A percentile compares a stretch with the other conserved stretches of the same genome.
These are phyloP conservation scores for Hypomontagnella monticulosa DNA, from an alignment of 495 filamentous ascomycete genomes.

Conservation along the genomic window DNA sequence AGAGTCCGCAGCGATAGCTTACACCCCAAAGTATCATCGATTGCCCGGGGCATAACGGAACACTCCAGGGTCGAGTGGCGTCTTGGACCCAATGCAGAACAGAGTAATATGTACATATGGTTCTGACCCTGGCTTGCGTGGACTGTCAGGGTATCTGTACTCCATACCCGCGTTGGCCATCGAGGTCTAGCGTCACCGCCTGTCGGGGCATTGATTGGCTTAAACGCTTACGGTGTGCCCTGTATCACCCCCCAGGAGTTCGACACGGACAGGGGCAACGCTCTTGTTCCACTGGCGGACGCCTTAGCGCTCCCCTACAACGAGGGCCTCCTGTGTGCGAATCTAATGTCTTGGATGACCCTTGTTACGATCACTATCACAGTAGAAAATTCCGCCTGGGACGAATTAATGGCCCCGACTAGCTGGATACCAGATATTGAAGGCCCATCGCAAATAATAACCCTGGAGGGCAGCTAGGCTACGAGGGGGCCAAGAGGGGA, in stretches of 20 bases:
- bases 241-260: conserved; percentile 27
- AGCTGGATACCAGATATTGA: conserved; percentile 7
- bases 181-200: conserved; percentile 36
- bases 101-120: conserved; percentile 2
- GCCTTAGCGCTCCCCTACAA: conserved; percentile 33
- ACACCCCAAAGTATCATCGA: conserved; percentile 35
- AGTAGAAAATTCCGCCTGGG: conserved; percentile 21
- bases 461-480: neutral
- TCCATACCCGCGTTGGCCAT: conserved; percentile 33
- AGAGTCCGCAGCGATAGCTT: conserved; percentile 34
- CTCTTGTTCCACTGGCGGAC: conserved; percentile 38
- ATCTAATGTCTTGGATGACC: conserved; percentile 31
- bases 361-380: conserved; percentile 36
- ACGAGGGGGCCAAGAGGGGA: neutral
- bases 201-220: conserved; percentile 34
- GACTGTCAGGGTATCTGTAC: conserved; percentile 22
- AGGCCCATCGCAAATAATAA: conserved; percentile 9
- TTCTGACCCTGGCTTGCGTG: conserved; percentile 33
- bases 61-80: conserved; percentile 31
- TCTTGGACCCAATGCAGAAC: conserved; percentile 30
- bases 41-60: conserved; percentile 35
- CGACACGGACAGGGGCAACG: conserved; percentile 38
- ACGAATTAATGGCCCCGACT: conserved; percentile 22
- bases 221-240: conserved; percentile 20
- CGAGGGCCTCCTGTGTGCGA: conserved; percentile 27